Base-by-base conservation (phyloP, 305 asterid species). In the Lippia alba region DNA sequence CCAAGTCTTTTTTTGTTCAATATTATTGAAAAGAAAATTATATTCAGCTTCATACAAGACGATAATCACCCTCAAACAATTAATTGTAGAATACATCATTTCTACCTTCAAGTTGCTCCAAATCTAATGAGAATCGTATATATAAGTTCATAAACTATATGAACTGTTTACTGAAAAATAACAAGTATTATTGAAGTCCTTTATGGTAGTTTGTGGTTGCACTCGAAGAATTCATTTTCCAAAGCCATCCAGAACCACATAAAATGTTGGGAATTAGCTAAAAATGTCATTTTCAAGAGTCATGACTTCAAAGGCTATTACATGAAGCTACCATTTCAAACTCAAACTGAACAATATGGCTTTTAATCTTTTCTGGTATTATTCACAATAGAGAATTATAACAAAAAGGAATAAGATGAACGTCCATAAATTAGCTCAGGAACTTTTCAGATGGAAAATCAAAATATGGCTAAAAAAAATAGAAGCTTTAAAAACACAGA, bases 271-370 rank as follows among this genome's bases (percentile, higher is more conserved):
- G 61, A 11, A 9, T 15, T 12, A 39, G 33, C 68, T 20, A 64
- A 44, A 56, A 56, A 36, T 14, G 24, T 40, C 65, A 36, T 11
- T 68, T 67, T 51, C 69, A 32, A 50, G 24, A 72, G 11, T 12
- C 64, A 16, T 62, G 53, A 72, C 34, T 18, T 56, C 56, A 45
- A 62, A 36, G 15, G 9, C 18, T 56, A 16, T 12, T 40, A 20
- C 45, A 39, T 30, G n/a, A 58, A 32, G 73, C 64, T 56, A 50
- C 55, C 69, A 51, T 44, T 60, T 71, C 48, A 61, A 44, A 71
- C 53, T 65, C 73, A 65, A 64, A 24, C 30, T 46, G 51, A 50
- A 60, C 46, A 16, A 5, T 46, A 8, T 40, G n/a, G 51, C 53
- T 72, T 64, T 39, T 54, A 48, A 41, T 64, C 18, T 39, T 53